Base-by-base conservation (phyloP, 345 rosid species). In the Hibiscus mutabilis region DNA sequence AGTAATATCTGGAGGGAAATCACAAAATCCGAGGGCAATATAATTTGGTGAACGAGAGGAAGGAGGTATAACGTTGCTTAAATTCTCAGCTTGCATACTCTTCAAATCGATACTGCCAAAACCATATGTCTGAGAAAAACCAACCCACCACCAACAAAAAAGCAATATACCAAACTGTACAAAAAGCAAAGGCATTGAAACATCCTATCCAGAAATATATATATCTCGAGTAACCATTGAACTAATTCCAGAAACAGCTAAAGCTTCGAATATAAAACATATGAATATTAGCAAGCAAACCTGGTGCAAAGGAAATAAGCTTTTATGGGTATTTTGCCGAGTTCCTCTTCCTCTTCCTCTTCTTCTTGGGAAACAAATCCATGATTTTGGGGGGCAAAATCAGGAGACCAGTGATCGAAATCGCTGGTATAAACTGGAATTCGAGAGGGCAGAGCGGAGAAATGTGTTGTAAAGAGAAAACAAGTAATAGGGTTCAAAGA, bases 101-200 rank as follows among this genome's bases (percentile, higher is more conserved):
- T 87, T 93, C 97, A 94, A 78, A 88, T 94, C 84, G 72, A 94
- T 87, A 87, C 98, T 94, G 97, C 90, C 86, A 87, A 91, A 88
- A 91, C 85, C 91, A 89, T 74, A 80, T 82, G 81, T 88, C 89
- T 86, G 85, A 89, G 89, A 91, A 67, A 47, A 79, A 73, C 78
- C 80, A 82, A 82, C 78, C 71, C 78, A 82, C 69, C 68, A 65
- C 68, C 65, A 76, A 66, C 21, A 62, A 76, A 76, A 79, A 60
- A 25, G 35, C 63, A 59, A 78, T 3, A 82, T 21, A 70, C 31
- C 78, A 61, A 73, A 53, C 37, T 11, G 15, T 57, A 70, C 68
- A 37, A 67, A 70, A 69, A 14, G 69, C 35, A 22, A 66, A 65
- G 53, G 60, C 18, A 55, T 56, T 24, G 60, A 55, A 55, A 55